Percentiles rank a stretch among this genome's conserved stretches.
phyloP scores from a whole-genome alignment of 306 rosid species.

The Fagus crenata region DNA sequence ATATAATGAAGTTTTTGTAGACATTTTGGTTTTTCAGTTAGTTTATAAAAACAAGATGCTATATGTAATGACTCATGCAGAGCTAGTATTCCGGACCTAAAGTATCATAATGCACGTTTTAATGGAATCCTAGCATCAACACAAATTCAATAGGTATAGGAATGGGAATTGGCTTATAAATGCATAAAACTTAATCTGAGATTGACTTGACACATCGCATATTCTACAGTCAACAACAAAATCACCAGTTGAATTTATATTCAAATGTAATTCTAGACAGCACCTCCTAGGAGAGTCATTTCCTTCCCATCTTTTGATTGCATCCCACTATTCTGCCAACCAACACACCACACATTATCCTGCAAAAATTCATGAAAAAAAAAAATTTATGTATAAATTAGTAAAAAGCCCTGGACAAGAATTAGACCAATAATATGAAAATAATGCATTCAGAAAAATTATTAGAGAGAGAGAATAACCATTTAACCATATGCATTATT shows the following conservation, averaged over 20 bases:
- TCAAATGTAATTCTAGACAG: conserved; percentile 10
- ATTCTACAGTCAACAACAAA: conserved; percentile 16
- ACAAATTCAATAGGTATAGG: neutral
- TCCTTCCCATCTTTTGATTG: conserved; percentile 47
- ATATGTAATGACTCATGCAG: neutral
- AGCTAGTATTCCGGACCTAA: neutral
- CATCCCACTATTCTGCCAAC: conserved; percentile 56
- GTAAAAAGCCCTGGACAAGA: conserved; percentile 3
- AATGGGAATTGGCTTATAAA: neutral
- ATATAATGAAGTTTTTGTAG: neutral
- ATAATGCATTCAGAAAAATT: neutral
- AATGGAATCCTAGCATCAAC: neutral
- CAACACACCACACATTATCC: conserved; percentile 49
- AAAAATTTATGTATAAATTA: neutral
- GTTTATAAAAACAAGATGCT: neutral
- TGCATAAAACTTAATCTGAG: neutral
- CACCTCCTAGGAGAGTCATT: conserved; percentile 75
- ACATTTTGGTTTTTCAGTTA: neutral
- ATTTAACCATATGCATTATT: conserved; percentile 4
- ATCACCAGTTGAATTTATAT: conserved; percentile 1
- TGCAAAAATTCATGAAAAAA: conserved; percentile 29
- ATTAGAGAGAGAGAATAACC: neutral
- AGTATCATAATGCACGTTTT: neutral
- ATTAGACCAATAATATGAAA: conserved; percentile 13
- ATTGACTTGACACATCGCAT: neutral